Evolutionary conservation across 2,329 filamentous ascomycete genomes (phyloP), one percentile per base, ranked within the genome.

Genomic region (Paraphoma sp.): DNA sequence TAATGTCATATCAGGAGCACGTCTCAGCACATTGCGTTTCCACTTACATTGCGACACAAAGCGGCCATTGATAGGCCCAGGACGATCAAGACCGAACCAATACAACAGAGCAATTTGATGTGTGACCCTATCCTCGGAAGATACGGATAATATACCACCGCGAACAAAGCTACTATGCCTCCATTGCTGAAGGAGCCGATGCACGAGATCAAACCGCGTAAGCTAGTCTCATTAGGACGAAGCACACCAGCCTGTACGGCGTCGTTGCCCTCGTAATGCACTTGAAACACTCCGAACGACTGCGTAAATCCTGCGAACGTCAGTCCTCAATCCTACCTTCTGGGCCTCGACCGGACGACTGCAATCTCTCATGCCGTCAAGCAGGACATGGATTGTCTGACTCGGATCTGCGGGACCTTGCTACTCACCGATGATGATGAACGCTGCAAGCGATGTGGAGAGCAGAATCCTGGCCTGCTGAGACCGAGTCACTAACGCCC

Each of bases 211-310:
- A 53, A 41, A 6, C 60, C 58, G 40, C 59, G 58, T 17, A 57
- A 28, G 4, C 38, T 54, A 38, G 53, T 46, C 8, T 69, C 60
- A 8, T 43, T 28, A 30, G 43, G 46, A 6, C 18, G 54, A 16
- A 68, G 48, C 6, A 69, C 51, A 10, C 56, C 62, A 10, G 63
- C 56, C 8, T 47, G 16, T 11, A 60, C 58, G 28, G 61, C 60
- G 9, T 49, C 46, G 31, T 45, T 43, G 29, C 58, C 60, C n/a
- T 59, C 64, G 53, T 69, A 70, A 31, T 70, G 57, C 11, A 54
- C 58, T 46, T 69, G 66, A n/a, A 64, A 69, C 3, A 69, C 61
- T 3, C 59, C 63, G 40, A 62, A 68, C n/a, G 60, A 54, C 45
- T 68, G 64, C n/a, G 53, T 60, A n/a, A 60, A 36, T 3, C 65